These are phyloP conservation scores for Wickerhamiella pararugosa DNA, from an alignment of 1,139 yeast genomes.

Conservation along the genomic window DNA sequence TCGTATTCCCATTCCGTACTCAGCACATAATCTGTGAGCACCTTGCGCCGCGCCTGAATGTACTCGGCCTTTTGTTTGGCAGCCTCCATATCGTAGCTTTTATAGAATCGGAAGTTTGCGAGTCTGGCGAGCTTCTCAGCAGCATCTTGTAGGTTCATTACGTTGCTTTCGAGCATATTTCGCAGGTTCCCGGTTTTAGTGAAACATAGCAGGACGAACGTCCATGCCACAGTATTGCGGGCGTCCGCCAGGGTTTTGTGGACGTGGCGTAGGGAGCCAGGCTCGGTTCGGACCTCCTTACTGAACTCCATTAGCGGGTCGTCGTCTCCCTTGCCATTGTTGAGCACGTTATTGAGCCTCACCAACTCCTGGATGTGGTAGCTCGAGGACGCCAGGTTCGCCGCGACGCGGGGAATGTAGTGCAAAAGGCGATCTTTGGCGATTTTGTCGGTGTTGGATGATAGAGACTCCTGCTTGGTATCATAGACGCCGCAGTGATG, in stretches of 20 bases:
- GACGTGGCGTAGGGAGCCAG: not conserved
- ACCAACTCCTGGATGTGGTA: not conserved
- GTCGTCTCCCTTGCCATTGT: not conserved
- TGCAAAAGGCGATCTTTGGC: not conserved
- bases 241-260: constrained; percentile 42
- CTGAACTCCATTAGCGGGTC: constrained; percentile 5
- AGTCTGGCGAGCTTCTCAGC: constrained; percentile 64
- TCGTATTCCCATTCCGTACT: constrained; percentile 1
- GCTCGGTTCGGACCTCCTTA: not conserved
- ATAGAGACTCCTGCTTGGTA: not conserved
- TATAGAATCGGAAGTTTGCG: too few relatives aligned
- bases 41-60: not conserved
- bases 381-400: not conserved
- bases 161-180: constrained; percentile 60
- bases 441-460: too few relatives aligned
- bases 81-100: too few relatives aligned
- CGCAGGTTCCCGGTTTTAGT: constrained; percentile 34
- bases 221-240: constrained; percentile 76
- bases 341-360: too few relatives aligned
- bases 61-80: not conserved
- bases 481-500: constrained; percentile 1
- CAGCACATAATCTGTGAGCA: not conserved
- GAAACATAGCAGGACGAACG: constrained; percentile 70
- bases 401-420: constrained; percentile 3
- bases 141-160: constrained; percentile 51